Evolutionary conservation across 305 asterid species (phyloP), one percentile per base, ranked within the genome.

Genomic region (Coffea humblotiana): DNA sequence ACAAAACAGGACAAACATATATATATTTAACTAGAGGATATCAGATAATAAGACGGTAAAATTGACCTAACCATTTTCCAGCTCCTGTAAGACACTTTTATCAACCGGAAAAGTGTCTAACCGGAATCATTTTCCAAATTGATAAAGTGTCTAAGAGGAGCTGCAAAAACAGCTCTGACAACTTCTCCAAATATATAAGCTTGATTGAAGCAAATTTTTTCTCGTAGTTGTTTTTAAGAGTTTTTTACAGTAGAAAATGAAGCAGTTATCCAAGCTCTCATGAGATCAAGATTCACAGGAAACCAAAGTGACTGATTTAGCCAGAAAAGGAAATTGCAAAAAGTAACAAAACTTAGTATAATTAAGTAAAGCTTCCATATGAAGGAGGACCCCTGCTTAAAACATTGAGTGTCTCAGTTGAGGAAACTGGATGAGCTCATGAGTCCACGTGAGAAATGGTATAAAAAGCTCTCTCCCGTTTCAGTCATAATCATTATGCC

Each of bases 321-420:
- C 54, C 43, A 47, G 15, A 64, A 16, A 54, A 15, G 19, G 14
- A 10, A 25, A 71, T 21, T 21, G 16, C 45, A 40, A 48, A 48
- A 40, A 54, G 52, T 21, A 4, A 60, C 1, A 13, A 58, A 21
- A 47, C 58, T 48, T 14, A 70, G 60, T 61, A 14, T 11, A 52
- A 0, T 8, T 21, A 8, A 11, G 88, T 82, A 51, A 83, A 79
- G 85, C 90, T 88, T 78, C 90, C 91, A 78, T 81, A 71, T 32
- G 93, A 82, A 56, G 81, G 54, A 72, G 86, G 83, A 56, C 86
- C 87, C 54, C 81, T 13, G 3, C 75, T 68, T 25, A 85, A 83
- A 79, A 54, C 10, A 73, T 85, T 83, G 25, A 25, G 6, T 32
- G 70, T 82, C 32, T n/a, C n/a, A n/a, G n/a, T n/a, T n/a, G n/a